Evolutionary conservation across 805 yeast species (phyloP).

Genomic region (Schizosaccharomyces japonicus): DNA sequence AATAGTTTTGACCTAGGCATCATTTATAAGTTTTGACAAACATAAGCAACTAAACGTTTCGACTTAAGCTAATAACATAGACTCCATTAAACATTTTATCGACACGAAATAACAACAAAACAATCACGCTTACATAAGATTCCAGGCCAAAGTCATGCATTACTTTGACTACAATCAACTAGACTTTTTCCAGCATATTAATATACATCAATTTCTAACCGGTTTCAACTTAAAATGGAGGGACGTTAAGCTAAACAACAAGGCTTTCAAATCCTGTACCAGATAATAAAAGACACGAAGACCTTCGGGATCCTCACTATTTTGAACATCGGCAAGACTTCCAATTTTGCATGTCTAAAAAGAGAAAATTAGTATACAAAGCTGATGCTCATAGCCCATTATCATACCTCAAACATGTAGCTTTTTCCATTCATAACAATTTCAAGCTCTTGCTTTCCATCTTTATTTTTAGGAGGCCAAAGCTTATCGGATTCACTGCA

Average conservation of each 20-base stretch:
- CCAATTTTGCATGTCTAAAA: conserved; percentile 19
- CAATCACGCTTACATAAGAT: too few species aligned
- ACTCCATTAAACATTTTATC: too few species aligned
- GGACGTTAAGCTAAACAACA: conserved; percentile 21
- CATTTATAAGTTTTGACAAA: too few species aligned
- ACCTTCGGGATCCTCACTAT: conserved; percentile 23
- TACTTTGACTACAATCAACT: too few species aligned
- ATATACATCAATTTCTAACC: not conserved
- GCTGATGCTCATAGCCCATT: too few species aligned
- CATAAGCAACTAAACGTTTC: too few species aligned
- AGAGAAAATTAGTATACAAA: too few species aligned
- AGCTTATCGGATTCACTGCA: conserved; percentile 18
- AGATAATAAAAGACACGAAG: conserved; percentile 22
- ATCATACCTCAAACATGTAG: conserved; percentile 8
- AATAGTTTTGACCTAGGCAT: too few species aligned
- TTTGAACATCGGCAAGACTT: conserved; percentile 20
- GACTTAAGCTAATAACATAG: too few species aligned
- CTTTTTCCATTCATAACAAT: conserved; percentile 18
- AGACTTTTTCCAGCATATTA: too few species aligned
- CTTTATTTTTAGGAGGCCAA: conserved; percentile 22
- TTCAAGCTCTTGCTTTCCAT: conserved; percentile 23
- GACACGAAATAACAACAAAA: too few species aligned
- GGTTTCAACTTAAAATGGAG: conserved; percentile 21
- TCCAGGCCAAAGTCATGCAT: too few species aligned
- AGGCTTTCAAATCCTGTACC: conserved; percentile 22